phyloP scores from a whole-genome alignment of 345 rosid genomes.

The Eucalyptus curtisii region DNA sequence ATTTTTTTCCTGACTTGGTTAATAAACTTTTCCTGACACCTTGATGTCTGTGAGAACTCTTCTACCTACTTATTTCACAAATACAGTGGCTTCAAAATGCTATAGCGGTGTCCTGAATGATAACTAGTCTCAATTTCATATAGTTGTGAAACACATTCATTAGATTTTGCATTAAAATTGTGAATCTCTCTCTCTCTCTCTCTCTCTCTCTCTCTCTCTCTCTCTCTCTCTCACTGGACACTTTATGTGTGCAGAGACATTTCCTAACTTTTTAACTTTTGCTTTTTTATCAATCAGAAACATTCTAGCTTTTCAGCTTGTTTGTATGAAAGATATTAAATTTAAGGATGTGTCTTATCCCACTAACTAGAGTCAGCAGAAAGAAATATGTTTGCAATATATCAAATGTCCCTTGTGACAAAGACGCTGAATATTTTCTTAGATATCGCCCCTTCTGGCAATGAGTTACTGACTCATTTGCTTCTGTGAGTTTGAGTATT shows the following conservation, averaged over 20 bases:
- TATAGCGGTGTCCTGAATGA: background rate
- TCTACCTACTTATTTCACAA: background rate
- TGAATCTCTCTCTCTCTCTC: background rate
- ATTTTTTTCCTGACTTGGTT: background rate
- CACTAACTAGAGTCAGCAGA: background rate
- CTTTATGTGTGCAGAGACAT: background rate
- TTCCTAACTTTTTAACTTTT: background rate
- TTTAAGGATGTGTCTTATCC: background rate
- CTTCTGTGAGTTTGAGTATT: background rate
- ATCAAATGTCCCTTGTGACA: background rate
- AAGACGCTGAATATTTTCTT: background rate
- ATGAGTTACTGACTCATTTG: background rate
- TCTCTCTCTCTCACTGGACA: background rate
- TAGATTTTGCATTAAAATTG: background rate
- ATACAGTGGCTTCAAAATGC: background rate
- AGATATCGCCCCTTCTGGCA: background rate
- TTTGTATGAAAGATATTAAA: background rate
- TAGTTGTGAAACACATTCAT: background rate
- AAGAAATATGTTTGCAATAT: background rate
- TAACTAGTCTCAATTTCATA: background rate
- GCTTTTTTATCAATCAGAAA: background rate
- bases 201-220: background rate
- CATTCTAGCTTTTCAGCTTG: background rate
- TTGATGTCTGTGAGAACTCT: background rate
- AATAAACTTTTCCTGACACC: background rate